A percentile compares a stretch with the other conserved stretches of the same genome.
These are phyloP conservation scores for Ganoderma boninense DNA, from an alignment of 1,284 basidiomycete species.

Conservation along the genomic window DNA sequence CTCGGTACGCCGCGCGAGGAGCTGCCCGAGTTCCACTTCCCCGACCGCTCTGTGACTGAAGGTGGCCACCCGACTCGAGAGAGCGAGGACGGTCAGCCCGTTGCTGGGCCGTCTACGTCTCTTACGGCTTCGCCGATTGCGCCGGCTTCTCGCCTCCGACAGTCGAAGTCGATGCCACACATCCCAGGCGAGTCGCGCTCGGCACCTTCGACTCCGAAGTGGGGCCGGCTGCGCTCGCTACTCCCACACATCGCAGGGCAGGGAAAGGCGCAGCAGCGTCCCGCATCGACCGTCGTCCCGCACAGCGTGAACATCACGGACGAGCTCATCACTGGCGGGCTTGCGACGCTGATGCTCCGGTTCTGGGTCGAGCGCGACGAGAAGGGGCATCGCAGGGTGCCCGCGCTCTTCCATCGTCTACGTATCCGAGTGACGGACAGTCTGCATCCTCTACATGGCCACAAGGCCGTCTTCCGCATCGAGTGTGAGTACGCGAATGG, in stretches of 20 bases:
- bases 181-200: constrained; percentile 35
- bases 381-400: constrained; percentile 83
- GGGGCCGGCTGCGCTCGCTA: constrained; percentile 70
- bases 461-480: constrained; percentile 89
- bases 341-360: constrained; percentile 85
- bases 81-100: constrained; percentile 15
- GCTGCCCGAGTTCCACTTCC: constrained; percentile 14
- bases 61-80: constrained; percentile 11
- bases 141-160: constrained; percentile 30
- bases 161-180: constrained; percentile 58
- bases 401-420: constrained; percentile 87
- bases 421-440: constrained; percentile 88
- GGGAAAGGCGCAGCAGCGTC: constrained; percentile 37
- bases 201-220: constrained; percentile 48
- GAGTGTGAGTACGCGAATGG: constrained; percentile 98
- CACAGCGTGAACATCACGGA: constrained; percentile 81
- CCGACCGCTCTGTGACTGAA: constrained; percentile 19
- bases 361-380: constrained; percentile 96
- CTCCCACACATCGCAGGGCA: constrained; percentile 63
- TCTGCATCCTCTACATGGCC: constrained; percentile 80
- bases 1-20: constrained; percentile 47
- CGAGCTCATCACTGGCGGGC: constrained; percentile 84
- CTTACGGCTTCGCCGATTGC: not conserved
- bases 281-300: constrained; percentile 58
- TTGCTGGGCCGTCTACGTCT: constrained; percentile 18